Base-by-base conservation (phyloP, 495 filamentous ascomycete genomes). In the Talaromyces thailandensis region DNA sequence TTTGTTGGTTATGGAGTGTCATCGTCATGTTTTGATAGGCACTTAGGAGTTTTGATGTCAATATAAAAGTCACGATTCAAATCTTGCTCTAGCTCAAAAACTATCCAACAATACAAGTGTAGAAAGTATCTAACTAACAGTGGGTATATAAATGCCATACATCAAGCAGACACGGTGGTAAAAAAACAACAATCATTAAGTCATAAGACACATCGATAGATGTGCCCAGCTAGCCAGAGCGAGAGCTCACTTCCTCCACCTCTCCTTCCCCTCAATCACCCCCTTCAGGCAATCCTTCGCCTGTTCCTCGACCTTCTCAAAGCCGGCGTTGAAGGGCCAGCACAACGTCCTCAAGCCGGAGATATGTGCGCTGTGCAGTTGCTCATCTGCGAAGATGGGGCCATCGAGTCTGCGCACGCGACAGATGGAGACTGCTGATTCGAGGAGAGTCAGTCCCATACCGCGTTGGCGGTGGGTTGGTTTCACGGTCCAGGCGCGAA, bases 401-500 rank as follows among this genome's bases (percentile, higher is more conserved):
- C 60, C 84, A 76, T 35, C 72, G 64, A 65, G 78, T 6, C 87
- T 85, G 61, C 79, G 81, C 67, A 78, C 76, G 64, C 82, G 78
- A 60, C 79, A 77, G 52, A 87, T 62, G 61, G 71, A 73, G 1
- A 90, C 84, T 3, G 84, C 88, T 64, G 86, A 82, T 60, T 87
- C 81, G 59, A 95, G 72, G 69, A 96, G 73, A 25, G 81, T 86
- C 16, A 67, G 74, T 4, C 91, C 92, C 7, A 95, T 72, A 0
- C 91, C 91, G 58, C 78, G 77, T 5, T 82, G 74, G 12, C 92
- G 79, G 69, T 90, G 93, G 64, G 71, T 76, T 63, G 84, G 63
- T 69, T 81, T 78, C 0, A 91, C 88, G 3, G 90, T 90, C 89
- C 90, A 93, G 1, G 88, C 90, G 24, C 87, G 77, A 53, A 93